Conservation (phyloP, 331 rosid species). For the Rhamnella rubrinervis region DNA sequence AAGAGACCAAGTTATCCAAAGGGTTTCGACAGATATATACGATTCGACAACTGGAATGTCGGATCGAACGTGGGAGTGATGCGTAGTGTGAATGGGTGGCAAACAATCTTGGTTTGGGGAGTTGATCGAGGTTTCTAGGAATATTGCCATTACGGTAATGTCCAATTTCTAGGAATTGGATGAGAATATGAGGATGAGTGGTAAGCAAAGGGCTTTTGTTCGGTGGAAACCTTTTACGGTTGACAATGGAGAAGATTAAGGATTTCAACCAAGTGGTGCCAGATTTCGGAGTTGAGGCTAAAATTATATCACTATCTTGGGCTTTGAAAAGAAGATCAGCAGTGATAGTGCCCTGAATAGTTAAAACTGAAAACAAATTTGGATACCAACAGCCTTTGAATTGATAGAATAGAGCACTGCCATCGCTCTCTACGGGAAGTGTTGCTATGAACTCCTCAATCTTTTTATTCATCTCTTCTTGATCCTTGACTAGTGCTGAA, state of each 20-base stretch:
- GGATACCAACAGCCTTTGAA: neutral
- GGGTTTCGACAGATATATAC: neutral
- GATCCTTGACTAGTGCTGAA: too few species aligned
- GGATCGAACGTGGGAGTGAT: neutral
- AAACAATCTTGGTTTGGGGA: neutral
- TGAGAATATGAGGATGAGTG: neutral
- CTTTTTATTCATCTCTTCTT: too few species aligned
- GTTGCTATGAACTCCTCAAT: too few species aligned
- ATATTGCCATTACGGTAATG: neutral
- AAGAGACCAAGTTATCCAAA: neutral
- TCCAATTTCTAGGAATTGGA: neutral
- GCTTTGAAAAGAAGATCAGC: neutral
- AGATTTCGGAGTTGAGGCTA: neutral
- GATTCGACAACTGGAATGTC: neutral
- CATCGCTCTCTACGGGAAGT: too few species aligned
- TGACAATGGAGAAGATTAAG: neutral
- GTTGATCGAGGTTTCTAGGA: neutral
- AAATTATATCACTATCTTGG: neutral
- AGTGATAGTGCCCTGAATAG: neutral
- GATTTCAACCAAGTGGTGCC: neutral
- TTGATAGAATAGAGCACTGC: neutral
- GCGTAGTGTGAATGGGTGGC: neutral
- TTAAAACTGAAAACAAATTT: neutral
- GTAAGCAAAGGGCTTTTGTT: neutral
- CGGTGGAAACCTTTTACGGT: neutral